Percentiles rank a stretch among this genome's conserved stretches.
Conservation (phyloP, 371 early-diverging fungal genomes). For the Mortierella sp. region DNA sequence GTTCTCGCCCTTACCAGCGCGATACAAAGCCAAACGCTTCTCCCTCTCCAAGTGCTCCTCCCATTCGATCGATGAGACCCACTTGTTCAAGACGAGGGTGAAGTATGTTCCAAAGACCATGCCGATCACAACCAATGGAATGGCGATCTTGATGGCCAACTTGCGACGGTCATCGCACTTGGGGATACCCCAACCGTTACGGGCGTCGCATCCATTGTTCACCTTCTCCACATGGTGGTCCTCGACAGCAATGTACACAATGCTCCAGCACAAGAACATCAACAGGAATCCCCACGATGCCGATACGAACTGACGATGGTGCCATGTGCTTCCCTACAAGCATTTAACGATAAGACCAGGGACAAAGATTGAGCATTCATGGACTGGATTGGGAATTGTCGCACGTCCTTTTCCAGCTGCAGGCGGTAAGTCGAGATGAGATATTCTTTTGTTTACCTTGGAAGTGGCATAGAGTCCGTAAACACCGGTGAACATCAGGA, state of each 20-base stretch:
- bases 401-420: too few species aligned
- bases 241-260: constrained; percentile 50
- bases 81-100: constrained; percentile 23
- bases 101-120: constrained; percentile 32
- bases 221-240: constrained; percentile 20
- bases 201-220: constrained; percentile 22
- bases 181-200: constrained; percentile 24
- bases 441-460: constrained; percentile 19
- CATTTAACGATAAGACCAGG: too few species aligned
- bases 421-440: too few species aligned
- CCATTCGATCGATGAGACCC: constrained; percentile 42
- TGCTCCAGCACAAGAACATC: constrained; percentile 50
- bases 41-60: constrained; percentile 37
- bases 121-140: constrained; percentile 18
- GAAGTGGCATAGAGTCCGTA: constrained; percentile 41
- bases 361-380: too few species aligned
- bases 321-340: constrained; percentile 40
- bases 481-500: constrained; percentile 26
- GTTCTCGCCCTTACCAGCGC: constrained; percentile 35
- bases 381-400: too few species aligned
- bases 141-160: constrained; percentile 13
- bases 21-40: constrained; percentile 29
- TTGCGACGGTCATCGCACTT: constrained; percentile 27
- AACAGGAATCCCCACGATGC: constrained; percentile 46
- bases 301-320: constrained; percentile 47